Evolutionary conservation across 2,329 filamentous ascomycete genomes (phyloP).

Genomic region (Periconia sp.): DNA sequence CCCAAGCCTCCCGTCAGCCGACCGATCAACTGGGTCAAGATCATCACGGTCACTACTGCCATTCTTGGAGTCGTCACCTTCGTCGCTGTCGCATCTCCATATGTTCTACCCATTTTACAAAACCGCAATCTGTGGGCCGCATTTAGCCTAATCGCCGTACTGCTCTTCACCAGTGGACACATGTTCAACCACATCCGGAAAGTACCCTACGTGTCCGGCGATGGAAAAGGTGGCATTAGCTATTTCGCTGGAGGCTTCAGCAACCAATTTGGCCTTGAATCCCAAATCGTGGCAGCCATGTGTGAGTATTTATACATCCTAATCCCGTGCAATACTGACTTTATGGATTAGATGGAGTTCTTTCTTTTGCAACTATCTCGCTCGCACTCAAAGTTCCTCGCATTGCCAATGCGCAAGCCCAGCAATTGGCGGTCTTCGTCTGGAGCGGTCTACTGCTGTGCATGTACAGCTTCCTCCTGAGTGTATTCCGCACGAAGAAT

Average conservation of each 20-base stretch:
- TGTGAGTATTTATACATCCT: slow-evolving; percentile 63
- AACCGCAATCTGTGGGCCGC: slow-evolving; percentile 95
- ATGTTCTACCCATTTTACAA: slow-evolving; percentile 77
- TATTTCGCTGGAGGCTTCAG: slow-evolving; percentile 94
- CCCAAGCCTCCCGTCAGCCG: slow-evolving; percentile 77
- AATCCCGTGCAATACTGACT: slow-evolving; percentile 6
- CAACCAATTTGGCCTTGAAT: slow-evolving; percentile 91
- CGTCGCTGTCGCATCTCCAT: slow-evolving; percentile 72
- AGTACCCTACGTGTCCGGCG: slow-evolving; percentile 85
- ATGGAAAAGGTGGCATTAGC: slow-evolving; percentile 80
- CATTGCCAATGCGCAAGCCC: slow-evolving; percentile 72
- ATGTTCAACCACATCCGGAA: slow-evolving; percentile 99
- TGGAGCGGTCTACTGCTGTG: slow-evolving; percentile 78
- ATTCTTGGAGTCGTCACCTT: slow-evolving; percentile 70
- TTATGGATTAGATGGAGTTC: slow-evolving; percentile 64
- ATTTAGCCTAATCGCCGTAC: slow-evolving; percentile 81
- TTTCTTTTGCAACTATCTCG: slow-evolving; percentile 90
- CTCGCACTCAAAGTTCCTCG: slow-evolving; percentile 91
- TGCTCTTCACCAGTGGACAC: slow-evolving; percentile 93
- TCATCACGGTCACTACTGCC: slow-evolving; percentile 68
- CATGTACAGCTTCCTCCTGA: slow-evolving; percentile 92
- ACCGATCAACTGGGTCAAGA: slow-evolving; percentile 83
- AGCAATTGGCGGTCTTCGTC: slow-evolving; percentile 78
- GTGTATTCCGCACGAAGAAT: slow-evolving; percentile 93
- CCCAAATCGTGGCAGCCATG: slow-evolving; percentile 89